Conservation (phyloP, 2,329 filamentous ascomycete genomes). For the Penicillium sp. region DNA sequence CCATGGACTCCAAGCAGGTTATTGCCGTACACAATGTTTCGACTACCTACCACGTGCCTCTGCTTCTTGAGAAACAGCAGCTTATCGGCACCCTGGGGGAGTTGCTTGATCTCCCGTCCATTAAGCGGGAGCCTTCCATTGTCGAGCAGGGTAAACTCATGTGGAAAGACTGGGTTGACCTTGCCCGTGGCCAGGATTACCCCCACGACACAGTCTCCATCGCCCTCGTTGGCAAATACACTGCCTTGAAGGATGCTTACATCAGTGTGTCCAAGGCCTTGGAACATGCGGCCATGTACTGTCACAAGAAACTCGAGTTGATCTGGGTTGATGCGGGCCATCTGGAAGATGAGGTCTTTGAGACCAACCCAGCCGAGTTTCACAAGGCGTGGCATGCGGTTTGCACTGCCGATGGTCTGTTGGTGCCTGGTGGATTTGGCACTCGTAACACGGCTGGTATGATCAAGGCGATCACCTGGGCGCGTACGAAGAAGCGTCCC, state of each 20-base stretch:
- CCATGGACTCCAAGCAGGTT: slow-evolving; percentile 82
- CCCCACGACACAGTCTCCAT: slow-evolving; percentile 73
- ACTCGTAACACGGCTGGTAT: slow-evolving; percentile 83
- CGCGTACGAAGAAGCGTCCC: slow-evolving; percentile 75
- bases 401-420: slow-evolving; percentile 61
- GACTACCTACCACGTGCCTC: slow-evolving; percentile 90
- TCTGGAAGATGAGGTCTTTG: slow-evolving; percentile 68
- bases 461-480: slow-evolving; percentile 84
- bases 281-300: slow-evolving; percentile 21
- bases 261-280: slow-evolving; percentile 76
- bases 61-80: slow-evolving; percentile 83
- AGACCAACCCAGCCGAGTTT: slow-evolving; percentile 68
- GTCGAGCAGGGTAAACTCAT: slow-evolving; percentile 65
- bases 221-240: slow-evolving; percentile 91
- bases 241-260: slow-evolving; percentile 80
- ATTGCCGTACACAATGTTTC: slow-evolving; percentile 84
- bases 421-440: slow-evolving; percentile 75
- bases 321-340: slow-evolving; percentile 83
- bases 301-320: slow-evolving; percentile 45
- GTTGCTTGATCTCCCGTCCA: slow-evolving; percentile 64
- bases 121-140: slow-evolving; percentile 56
- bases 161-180: slow-evolving; percentile 76
- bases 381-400: slow-evolving; percentile 85
- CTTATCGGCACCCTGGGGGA: slow-evolving; percentile 68
- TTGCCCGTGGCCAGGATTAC: slow-evolving; percentile 67